Conservation (phyloP, 306 rosid species). For the Begonia masoniana region DNA sequence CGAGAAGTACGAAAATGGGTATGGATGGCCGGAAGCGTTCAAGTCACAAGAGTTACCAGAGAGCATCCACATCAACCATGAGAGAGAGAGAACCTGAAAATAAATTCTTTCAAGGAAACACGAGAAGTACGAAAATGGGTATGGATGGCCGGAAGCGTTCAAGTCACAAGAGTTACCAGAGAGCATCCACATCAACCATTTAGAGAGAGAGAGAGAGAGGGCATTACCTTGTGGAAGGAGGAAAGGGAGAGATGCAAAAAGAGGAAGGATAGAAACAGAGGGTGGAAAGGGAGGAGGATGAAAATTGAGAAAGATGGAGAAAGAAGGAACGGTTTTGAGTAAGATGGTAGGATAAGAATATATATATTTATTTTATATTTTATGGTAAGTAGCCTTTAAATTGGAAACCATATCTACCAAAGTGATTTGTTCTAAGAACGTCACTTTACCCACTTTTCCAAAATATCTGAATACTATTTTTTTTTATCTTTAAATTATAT, state of each 20-base stretch:
- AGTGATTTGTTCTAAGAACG: no score
- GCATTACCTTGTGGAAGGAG: slow-evolving; percentile 33
- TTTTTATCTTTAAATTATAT: no score
- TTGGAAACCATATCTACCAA: not conserved
- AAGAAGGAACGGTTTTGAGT: slow-evolving; percentile 28
- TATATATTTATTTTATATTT: not conserved
- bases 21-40: not conserved
- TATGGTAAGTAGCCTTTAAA: not conserved
- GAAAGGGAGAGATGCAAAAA: slow-evolving; percentile 32
- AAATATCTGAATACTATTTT: no score
- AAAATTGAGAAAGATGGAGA: slow-evolving; percentile 4
- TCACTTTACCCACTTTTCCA: no score
- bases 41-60: no score
- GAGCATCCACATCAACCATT: not conserved
- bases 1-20: slow-evolving; percentile 2
- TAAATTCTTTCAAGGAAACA: not conserved
- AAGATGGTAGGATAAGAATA: slow-evolving; percentile 63
- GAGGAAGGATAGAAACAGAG: slow-evolving; percentile 20
- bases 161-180: not conserved
- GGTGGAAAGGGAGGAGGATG: slow-evolving; percentile 22
- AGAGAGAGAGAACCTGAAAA: not conserved
- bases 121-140: slow-evolving; percentile 2
- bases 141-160: not conserved
- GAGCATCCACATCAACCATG: not conserved
- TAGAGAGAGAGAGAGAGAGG: slow-evolving; percentile 9